Evolutionary conservation across 1,284 basidiomycete species (phyloP).

Genomic region (Irpex sp.): DNA sequence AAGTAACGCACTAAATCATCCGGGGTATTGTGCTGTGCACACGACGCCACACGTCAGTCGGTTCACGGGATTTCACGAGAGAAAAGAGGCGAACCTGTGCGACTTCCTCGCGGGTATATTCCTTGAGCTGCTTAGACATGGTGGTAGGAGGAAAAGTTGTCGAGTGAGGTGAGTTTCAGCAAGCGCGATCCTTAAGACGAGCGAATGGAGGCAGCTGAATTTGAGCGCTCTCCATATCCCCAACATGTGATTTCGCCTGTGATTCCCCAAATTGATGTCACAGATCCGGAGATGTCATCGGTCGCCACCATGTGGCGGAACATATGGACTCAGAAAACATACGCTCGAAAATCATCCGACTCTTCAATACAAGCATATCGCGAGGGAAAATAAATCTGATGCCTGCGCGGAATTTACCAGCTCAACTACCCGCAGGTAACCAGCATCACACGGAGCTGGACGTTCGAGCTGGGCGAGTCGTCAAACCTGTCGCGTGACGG

Average conservation of each 20-base stretch:
- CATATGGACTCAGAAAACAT: no score
- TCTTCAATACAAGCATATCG: no score
- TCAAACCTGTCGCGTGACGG: no score
- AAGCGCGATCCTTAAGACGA: neutral
- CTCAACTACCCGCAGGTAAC: no score
- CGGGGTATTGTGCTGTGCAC: conserved; percentile 11
- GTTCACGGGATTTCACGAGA: neutral
- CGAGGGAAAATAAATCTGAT: no score
- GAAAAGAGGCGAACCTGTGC: conserved; percentile 9
- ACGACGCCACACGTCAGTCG: neutral
- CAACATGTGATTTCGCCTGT: neutral
- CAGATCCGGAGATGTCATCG: neutral
- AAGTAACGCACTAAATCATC: conserved; percentile 14
- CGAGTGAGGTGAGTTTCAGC: neutral
- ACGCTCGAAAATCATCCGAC: no score
- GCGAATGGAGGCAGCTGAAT: neutral
- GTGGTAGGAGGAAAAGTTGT: neutral
- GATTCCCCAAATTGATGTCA: neutral
- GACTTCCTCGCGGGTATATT: conserved; percentile 13
- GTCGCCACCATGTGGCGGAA: neutral
- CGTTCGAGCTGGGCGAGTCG: no score
- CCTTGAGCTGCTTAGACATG: neutral
- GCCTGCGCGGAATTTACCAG: no score
- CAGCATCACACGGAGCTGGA: no score
- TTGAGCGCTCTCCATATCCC: neutral